A percentile compares a stretch with the other conserved stretches of the same genome.
These are phyloP conservation scores for Recurvomyces mirabilis DNA, from an alignment of 495 filamentous ascomycete genomes.

Conservation along the genomic window DNA sequence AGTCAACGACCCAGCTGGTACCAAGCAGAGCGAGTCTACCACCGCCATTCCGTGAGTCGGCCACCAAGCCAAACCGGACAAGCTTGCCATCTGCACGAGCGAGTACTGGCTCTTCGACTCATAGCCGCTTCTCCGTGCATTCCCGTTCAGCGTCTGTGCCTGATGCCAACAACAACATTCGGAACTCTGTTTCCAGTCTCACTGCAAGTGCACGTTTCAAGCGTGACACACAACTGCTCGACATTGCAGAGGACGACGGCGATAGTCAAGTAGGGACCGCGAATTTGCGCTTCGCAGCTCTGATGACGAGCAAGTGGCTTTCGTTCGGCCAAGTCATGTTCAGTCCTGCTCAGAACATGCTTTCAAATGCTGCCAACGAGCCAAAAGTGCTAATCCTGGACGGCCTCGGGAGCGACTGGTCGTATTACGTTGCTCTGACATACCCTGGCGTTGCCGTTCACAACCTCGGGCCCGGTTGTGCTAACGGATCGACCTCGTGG, in stretches of 20 bases:
- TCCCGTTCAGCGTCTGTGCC: conserved; percentile 22
- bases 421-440: conserved; percentile 88
- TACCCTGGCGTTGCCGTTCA: conserved; percentile 80
- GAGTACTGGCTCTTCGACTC: conserved; percentile 9
- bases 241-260: conserved; percentile 44
- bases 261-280: conserved; percentile 58
- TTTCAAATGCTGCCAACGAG: conserved; percentile 42
- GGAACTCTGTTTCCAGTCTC: conserved; percentile 13
- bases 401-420: conserved; percentile 90
- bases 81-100: conserved; percentile 4
- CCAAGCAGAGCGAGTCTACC: conserved; percentile 19
- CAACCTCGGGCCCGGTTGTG: conserved; percentile 54
- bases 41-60: background rate
- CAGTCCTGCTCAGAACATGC: conserved; percentile 75
- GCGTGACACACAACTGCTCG: conserved; percentile 36
- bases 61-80: background rate
- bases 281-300: conserved; percentile 70
- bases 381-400: conserved; percentile 76
- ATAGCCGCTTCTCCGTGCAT: conserved; percentile 12
- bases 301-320: conserved; percentile 76
- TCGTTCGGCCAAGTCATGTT: conserved; percentile 93
- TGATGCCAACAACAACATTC: conserved; percentile 11
- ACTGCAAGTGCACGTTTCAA: conserved; percentile 25
- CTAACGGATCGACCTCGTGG: conserved; percentile 34
- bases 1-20: conserved; percentile 29